phyloP scores from a whole-genome alignment of 257 asterid species.

The Gynochthodes officinalis region DNA sequence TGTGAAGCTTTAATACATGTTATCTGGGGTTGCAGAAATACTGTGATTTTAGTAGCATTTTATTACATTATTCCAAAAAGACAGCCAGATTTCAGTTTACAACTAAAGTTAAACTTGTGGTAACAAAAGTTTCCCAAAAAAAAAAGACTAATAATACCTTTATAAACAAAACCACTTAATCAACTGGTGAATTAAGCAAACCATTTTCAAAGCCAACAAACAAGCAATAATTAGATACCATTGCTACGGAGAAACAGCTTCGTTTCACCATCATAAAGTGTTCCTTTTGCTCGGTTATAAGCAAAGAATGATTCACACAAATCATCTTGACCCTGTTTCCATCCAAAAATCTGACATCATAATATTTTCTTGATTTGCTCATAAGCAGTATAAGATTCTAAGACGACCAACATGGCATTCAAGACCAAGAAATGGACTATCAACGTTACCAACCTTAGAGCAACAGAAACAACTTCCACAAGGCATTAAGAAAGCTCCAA shows the following conservation, averaged over 20 bases:
- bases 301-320: conserved; percentile 89
- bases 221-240: conserved; percentile 38
- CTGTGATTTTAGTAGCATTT: neutral
- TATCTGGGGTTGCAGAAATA: neutral
- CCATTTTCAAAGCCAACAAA: neutral
- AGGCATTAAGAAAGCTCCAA: conserved; percentile 99
- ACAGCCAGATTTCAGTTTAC: neutral
- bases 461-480: conserved; percentile 95
- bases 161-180: neutral
- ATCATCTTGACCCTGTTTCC: conserved; percentile 93
- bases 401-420: neutral
- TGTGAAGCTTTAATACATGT: neutral
- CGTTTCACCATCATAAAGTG: conserved; percentile 97
- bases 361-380: neutral
- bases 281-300: conserved; percentile 94
- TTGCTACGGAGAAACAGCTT: conserved; percentile 76
- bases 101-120: too few relatives aligned
- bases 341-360: conserved; percentile 23
- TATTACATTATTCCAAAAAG: neutral
- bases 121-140: neutral
- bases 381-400: neutral
- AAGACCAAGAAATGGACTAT: neutral
- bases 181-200: neutral
- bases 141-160: neutral
- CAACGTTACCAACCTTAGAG: conserved; percentile 50